phyloP scores from a whole-genome alignment of 805 yeast species.

The Schwanniomyces sp. region DNA sequence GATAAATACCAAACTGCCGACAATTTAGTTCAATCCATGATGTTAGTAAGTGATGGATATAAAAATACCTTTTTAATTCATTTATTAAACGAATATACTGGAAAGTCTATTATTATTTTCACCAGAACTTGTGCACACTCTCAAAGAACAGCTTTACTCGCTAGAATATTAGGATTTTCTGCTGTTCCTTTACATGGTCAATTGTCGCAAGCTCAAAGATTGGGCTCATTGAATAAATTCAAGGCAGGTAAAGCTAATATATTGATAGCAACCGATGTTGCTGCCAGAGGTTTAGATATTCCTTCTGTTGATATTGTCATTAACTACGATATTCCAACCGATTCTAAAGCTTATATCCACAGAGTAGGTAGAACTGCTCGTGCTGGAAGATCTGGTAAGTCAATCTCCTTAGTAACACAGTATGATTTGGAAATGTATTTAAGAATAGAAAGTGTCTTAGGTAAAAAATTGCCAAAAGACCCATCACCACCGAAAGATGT shows the following conservation, averaged over 20 bases:
- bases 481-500: conserved; percentile 77
- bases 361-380: conserved; percentile 96
- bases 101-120: conserved; percentile 86
- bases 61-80: conserved; percentile 87
- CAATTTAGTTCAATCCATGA: conserved; percentile 82
- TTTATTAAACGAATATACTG: conserved; percentile 75
- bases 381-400: conserved; percentile 87
- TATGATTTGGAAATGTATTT: conserved; percentile 88
- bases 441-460: conserved; percentile 85
- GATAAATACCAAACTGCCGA: conserved; percentile 90
- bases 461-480: conserved; percentile 75
- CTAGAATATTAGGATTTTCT: conserved; percentile 78
- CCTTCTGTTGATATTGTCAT: conserved; percentile 77
- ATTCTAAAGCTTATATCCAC: conserved; percentile 80
- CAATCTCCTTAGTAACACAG: conserved; percentile 87
- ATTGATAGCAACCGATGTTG: conserved; percentile 81
- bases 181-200: conserved; percentile 96
- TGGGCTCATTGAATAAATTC: conserved; percentile 78
- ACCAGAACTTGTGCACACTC: conserved; percentile 95
- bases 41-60: conserved; percentile 89
- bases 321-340: conserved; percentile 80
- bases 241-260: conserved; percentile 70
- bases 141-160: conserved; percentile 81
- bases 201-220: conserved; percentile 76
- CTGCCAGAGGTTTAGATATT: conserved; percentile 87